These are phyloP conservation scores for Corrigiola litoralis DNA, from an alignment of 179 eudicot genomes.

Conservation along the genomic window DNA sequence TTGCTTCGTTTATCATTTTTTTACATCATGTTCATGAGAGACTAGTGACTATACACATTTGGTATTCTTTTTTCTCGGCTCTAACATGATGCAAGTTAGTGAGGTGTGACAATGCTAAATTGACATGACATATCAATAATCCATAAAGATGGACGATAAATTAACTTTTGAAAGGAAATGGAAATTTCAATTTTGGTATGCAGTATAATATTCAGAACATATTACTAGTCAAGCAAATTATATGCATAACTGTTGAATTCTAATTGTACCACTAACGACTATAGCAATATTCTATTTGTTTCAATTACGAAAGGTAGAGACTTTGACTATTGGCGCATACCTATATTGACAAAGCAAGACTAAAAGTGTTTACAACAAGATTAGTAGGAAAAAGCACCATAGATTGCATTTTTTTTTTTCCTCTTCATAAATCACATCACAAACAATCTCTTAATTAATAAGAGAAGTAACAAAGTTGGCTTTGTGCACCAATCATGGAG, in stretches of 20 bases:
- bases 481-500: no score
- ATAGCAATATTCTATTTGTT: constrained; percentile 13
- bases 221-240: constrained; percentile 2
- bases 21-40: neutral
- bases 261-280: neutral
- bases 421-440: no score
- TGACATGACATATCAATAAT: neutral
- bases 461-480: no score
- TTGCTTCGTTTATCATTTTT: no score
- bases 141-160: neutral
- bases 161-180: neutral
- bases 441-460: no score
- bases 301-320: neutral
- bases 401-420: no score
- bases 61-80: neutral
- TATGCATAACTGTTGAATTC: neutral
- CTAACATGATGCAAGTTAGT: neutral
- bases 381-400: neutral
- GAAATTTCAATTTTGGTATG: neutral
- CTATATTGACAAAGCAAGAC: constrained; percentile 8
- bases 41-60: no score
- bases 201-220: neutral
- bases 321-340: constrained; percentile 13
- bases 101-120: neutral
- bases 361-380: neutral